These are phyloP conservation scores for Globisporangium camurandrum DNA, from an alignment of 352 stramenopile species.

Conservation along the genomic window DNA sequence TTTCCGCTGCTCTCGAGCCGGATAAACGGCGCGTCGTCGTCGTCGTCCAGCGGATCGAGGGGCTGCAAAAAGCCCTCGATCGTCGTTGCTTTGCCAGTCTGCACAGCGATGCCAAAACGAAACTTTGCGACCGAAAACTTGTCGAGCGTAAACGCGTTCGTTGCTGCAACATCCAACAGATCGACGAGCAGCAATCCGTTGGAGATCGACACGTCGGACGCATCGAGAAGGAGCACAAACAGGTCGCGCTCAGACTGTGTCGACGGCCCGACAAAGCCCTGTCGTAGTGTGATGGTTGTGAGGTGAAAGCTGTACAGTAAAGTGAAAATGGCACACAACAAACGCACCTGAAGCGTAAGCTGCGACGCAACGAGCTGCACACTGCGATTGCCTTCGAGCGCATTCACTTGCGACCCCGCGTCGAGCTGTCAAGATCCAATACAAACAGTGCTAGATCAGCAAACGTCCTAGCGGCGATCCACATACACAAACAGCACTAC, in stretches of 20 bases:
- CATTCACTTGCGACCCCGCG: constrained; percentile 43
- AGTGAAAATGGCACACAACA: no score
- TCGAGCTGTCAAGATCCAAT: no score
- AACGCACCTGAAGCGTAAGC: constrained; percentile 34
- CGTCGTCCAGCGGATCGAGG: constrained; percentile 5
- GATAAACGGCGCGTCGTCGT: constrained; percentile 7
- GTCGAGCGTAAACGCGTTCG: constrained; percentile 33
- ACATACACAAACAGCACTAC: background rate
- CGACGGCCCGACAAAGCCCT: constrained; percentile 47
- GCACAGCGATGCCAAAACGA: constrained; percentile 19
- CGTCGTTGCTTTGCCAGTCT: constrained; percentile 20
- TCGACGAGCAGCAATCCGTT: constrained; percentile 40
- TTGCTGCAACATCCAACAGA: constrained; percentile 23
- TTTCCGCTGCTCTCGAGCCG: constrained; percentile 26
- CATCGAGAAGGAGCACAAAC: constrained; percentile 29
- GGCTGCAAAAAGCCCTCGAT: constrained; percentile 43
- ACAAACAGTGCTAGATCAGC: no score
- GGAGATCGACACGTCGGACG: constrained; percentile 32
- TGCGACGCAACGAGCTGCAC: constrained; percentile 33
- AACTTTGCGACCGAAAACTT: constrained; percentile 74
- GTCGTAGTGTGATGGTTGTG: no score
- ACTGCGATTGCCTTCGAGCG: constrained; percentile 20
- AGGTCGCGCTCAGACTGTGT: constrained; percentile 29
- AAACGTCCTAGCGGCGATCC: no score
- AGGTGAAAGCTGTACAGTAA: no score